Conservation (phyloP, 2,329 filamentous ascomycete species). For the Stagonosporopsis rhizophila region DNA sequence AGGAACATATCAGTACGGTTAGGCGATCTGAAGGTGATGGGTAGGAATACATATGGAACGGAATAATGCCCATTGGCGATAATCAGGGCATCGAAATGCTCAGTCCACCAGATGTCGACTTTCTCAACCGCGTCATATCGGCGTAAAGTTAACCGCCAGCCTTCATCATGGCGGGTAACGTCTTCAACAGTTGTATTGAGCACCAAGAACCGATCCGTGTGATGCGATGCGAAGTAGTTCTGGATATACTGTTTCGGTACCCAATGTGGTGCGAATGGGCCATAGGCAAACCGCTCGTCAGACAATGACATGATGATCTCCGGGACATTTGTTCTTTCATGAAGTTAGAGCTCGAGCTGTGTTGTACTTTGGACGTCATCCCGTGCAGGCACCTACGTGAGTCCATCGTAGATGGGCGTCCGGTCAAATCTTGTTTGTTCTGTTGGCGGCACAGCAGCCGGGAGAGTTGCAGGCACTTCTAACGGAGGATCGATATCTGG, state of each 20-base stretch:
- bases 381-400: slow-evolving; percentile 54
- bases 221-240: slow-evolving; percentile 61
- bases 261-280: slow-evolving; percentile 63
- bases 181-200: slow-evolving; percentile 63
- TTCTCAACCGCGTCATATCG: slow-evolving; percentile 54
- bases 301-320: slow-evolving; percentile 65
- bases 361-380: background rate
- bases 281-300: slow-evolving; percentile 61
- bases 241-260: slow-evolving; percentile 58
- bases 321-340: slow-evolving; percentile 61
- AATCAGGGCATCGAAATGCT: slow-evolving; percentile 54
- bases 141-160: slow-evolving; percentile 59
- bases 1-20: background rate
- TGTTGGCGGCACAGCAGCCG: slow-evolving; percentile 40
- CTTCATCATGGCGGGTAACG: slow-evolving; percentile 44
- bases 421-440: slow-evolving; percentile 55
- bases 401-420: slow-evolving; percentile 60
- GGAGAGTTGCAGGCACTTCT: background rate
- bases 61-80: slow-evolving; percentile 47
- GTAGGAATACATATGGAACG: slow-evolving; percentile 49
- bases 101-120: slow-evolving; percentile 63
- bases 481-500: slow-evolving; percentile 57
- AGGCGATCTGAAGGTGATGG: too few species aligned
- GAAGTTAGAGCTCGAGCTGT: slow-evolving; percentile 17
- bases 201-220: slow-evolving; percentile 55